Conservation (phyloP, 2,329 filamentous ascomycete species). For the Neofusicoccum parvum region DNA sequence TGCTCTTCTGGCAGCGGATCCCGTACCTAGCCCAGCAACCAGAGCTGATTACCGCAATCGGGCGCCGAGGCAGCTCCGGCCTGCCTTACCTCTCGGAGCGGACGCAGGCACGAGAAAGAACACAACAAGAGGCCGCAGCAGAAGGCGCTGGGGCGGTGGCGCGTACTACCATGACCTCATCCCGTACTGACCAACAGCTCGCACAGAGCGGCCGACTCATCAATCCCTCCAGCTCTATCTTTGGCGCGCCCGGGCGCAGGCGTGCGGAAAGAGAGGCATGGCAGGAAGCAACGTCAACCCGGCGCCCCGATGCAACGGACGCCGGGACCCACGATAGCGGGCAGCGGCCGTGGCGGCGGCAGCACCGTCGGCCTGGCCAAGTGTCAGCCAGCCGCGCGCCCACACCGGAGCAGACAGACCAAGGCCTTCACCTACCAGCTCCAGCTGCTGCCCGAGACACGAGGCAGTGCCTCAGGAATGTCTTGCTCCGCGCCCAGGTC, state of each 20-base stretch:
- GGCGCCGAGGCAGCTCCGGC: background rate
- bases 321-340: constrained; percentile 1
- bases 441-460: background rate
- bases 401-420: too few relatives aligned
- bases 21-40: background rate
- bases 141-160: background rate
- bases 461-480: too few relatives aligned
- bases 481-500: background rate
- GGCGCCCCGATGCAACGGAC: background rate
- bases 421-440: background rate
- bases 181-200: constrained; percentile 1
- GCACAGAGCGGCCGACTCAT: constrained; percentile 3
- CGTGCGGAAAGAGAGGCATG: background rate
- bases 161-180: constrained; percentile 16
- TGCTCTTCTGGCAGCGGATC: background rate
- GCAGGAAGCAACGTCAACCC: background rate
- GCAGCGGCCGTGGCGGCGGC: background rate
- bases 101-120: background rate
- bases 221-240: background rate
- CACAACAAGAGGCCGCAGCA: background rate
- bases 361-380: background rate
- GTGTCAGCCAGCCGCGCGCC: too few relatives aligned
- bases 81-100: background rate
- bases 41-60: background rate
- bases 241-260: background rate